Evolutionary conservation across 345 rosid species (phyloP).

Genomic region (Hypericum perforatum): DNA sequence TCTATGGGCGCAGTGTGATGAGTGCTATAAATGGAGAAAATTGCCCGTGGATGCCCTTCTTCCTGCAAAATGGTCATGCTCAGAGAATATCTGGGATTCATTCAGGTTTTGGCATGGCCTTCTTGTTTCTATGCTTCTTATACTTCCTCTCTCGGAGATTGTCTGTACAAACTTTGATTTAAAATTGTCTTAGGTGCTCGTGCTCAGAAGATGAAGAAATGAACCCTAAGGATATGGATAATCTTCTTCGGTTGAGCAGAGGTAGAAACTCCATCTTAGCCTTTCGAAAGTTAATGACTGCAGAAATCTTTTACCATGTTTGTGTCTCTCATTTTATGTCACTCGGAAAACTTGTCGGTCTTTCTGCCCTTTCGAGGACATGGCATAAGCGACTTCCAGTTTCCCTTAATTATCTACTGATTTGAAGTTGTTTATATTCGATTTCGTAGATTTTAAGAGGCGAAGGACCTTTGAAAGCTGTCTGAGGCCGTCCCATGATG

Average conservation of each 20-base stretch:
- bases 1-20: constrained; percentile 83
- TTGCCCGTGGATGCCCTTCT: constrained; percentile 64
- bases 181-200: constrained; percentile 34
- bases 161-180: too few relatives aligned
- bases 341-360: too few relatives aligned
- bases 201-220: constrained; percentile 64
- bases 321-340: too few relatives aligned
- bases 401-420: too few relatives aligned
- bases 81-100: constrained; percentile 64
- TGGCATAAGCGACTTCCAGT: too few relatives aligned
- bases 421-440: constrained; percentile 2
- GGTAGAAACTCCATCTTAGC: constrained; percentile 31
- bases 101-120: constrained; percentile 31
- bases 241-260: constrained; percentile 36
- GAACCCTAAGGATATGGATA: constrained; percentile 52
- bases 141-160: not conserved
- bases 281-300: not conserved
- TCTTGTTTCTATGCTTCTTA: not conserved
- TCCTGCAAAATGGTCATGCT: constrained; percentile 67
- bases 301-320: not conserved
- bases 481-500: constrained; percentile 18
- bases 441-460: constrained; percentile 49
- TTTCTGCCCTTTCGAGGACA: too few relatives aligned
- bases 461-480: constrained; percentile 33
- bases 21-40: constrained; percentile 80